These are phyloP conservation scores for Phaseolus lunatus DNA, from an alignment of 306 rosid species.

Conservation along the genomic window DNA sequence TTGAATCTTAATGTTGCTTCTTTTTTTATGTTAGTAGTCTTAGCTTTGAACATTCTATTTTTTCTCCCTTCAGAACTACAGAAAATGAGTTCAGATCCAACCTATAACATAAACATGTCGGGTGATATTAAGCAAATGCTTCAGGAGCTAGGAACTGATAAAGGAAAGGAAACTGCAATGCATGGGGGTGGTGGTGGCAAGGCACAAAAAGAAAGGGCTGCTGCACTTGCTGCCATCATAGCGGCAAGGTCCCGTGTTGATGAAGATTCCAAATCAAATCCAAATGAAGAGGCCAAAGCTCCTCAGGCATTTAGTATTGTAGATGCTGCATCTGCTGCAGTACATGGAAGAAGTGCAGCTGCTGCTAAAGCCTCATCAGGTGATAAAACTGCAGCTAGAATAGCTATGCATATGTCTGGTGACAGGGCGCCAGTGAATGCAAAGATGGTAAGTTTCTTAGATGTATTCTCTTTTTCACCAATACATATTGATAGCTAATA, in stretches of 20 bases:
- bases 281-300: constrained; percentile 59
- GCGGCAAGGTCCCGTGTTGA: constrained; percentile 82
- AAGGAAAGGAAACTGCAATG: constrained; percentile 88
- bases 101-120: constrained; percentile 80
- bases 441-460: constrained; percentile 74
- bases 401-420: constrained; percentile 95
- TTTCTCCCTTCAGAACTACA: constrained; percentile 65
- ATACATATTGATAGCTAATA: constrained; percentile 2
- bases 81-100: constrained; percentile 74
- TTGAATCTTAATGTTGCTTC: constrained; percentile 35
- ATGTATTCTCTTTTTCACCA: constrained; percentile 8
- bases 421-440: constrained; percentile 93
- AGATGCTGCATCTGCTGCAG: constrained; percentile 99
- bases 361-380: constrained; percentile 89
- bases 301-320: constrained; percentile 89
- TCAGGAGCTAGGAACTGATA: constrained; percentile 91
- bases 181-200: constrained; percentile 99
- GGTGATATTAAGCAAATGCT: constrained; percentile 98
- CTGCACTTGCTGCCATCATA: constrained; percentile 88
- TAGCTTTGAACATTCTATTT: constrained; percentile 35
- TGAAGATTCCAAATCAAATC: constrained; percentile 71
- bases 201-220: constrained; percentile 97
- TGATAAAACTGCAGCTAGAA: constrained; percentile 96
- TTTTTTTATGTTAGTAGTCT: constrained; percentile 30
- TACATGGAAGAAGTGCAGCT: constrained; percentile 97